Evolutionary conservation across 192 early-diverging fungal species (phyloP).

Genomic region (Coemansia sp.): DNA sequence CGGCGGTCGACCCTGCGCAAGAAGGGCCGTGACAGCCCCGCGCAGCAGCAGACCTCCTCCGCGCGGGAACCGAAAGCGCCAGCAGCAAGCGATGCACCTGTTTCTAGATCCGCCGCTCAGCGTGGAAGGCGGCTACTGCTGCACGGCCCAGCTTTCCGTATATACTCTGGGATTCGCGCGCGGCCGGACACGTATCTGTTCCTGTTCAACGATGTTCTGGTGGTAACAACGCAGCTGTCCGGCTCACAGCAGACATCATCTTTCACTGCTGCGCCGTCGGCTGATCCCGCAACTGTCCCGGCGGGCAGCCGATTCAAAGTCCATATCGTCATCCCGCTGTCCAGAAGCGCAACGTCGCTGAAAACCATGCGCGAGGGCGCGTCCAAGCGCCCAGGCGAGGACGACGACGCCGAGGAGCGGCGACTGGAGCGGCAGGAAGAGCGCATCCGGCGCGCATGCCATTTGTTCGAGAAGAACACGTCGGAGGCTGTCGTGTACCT

Average conservation of each 20-base stretch:
- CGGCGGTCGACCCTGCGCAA: conserved; percentile 46
- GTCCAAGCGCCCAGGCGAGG: conserved; percentile 45
- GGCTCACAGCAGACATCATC: not conserved
- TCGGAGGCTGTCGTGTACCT: conserved; percentile 50
- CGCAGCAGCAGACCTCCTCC: conserved; percentile 1
- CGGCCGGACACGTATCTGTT: conserved; percentile 54
- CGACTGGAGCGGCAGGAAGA: conserved; percentile 48
- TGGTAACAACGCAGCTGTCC: conserved; percentile 34
- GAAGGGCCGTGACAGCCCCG: conserved; percentile 13
- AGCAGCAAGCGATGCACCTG: too few species aligned
- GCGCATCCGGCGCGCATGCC: conserved; percentile 49
- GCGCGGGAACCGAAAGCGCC: not conserved
- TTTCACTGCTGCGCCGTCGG: conserved; percentile 23
- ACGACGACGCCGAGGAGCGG: conserved; percentile 46
- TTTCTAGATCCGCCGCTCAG: too few species aligned
- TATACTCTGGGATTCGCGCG: conserved; percentile 39
- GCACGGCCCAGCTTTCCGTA: conserved; percentile 49
- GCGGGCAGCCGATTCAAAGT: conserved; percentile 35
- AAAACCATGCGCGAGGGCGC: conserved; percentile 40
- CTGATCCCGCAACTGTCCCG: conserved; percentile 26
- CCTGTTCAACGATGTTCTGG: conserved; percentile 51
- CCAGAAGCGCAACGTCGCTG: conserved; percentile 22
- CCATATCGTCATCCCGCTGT: conserved; percentile 47
- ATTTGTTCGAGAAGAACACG: conserved; percentile 52
- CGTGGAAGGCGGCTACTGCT: conserved; percentile 37